These are phyloP conservation scores for Ophiognomonia clavigignenti-juglandacearum DNA, from an alignment of 2,329 filamentous ascomycete species.

Conservation along the genomic window DNA sequence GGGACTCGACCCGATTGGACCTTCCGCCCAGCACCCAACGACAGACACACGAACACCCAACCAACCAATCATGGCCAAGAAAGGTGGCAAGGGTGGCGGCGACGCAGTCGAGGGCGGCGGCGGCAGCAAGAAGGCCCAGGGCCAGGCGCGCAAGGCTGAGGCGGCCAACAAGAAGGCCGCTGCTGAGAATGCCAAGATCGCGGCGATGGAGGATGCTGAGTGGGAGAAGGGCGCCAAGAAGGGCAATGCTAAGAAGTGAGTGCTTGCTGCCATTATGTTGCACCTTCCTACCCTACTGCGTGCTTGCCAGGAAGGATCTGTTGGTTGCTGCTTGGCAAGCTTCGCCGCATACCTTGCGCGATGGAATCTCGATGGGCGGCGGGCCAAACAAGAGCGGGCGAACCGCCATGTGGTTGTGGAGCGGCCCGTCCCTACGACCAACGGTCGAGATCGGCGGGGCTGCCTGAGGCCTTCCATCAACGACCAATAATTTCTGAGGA, in stretches of 20 bases:
- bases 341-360: too few species aligned
- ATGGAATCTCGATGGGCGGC: too few species aligned
- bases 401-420: neutral
- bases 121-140: constrained; percentile 82
- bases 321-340: too few species aligned
- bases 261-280: constrained; percentile 19
- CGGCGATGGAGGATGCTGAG: constrained; percentile 64
- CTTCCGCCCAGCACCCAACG: constrained; percentile 1
- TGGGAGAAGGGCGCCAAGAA: constrained; percentile 85
- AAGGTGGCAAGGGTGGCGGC: constrained; percentile 27
- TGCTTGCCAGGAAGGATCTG: too few species aligned
- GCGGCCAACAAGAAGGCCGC: constrained; percentile 77
- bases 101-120: too few species aligned
- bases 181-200: constrained; percentile 60
- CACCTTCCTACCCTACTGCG: neutral
- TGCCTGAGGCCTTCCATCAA: neutral
- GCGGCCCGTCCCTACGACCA: constrained; percentile 4
- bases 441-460: neutral
- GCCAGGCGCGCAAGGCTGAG: constrained; percentile 90
- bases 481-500: neutral
- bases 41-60: neutral
- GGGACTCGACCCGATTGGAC: neutral
- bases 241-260: constrained; percentile 76
- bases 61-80: constrained; percentile 57
- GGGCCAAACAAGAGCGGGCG: too few species aligned